phyloP scores from a whole-genome alignment of 805 yeast species.

The Kodamaea leandrae region DNA sequence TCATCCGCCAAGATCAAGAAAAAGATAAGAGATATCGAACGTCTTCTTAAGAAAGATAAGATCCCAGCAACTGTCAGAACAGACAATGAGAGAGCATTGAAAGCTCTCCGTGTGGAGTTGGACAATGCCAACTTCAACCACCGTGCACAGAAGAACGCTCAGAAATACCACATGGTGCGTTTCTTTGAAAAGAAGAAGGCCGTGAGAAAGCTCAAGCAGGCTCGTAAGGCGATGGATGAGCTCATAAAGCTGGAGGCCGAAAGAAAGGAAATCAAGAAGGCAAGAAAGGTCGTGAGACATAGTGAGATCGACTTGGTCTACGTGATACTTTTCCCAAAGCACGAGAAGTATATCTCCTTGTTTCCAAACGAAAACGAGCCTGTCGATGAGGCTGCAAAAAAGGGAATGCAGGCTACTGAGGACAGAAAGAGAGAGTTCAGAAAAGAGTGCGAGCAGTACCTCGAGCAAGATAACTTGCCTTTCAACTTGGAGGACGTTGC shows the following conservation, averaged over 20 bases:
- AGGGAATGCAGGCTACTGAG: constrained; percentile 43
- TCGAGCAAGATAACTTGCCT: constrained; percentile 55
- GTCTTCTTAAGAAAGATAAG: constrained; percentile 59
- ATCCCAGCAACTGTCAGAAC: constrained; percentile 63
- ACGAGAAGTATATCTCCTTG: constrained; percentile 74
- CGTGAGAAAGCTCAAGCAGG: constrained; percentile 59
- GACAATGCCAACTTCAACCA: constrained; percentile 43
- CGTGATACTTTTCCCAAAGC: constrained; percentile 71
- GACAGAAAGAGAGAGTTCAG: constrained; percentile 42
- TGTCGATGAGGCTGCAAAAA: constrained; percentile 32
- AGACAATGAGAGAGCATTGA: constrained; percentile 74
- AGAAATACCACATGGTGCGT: constrained; percentile 88
- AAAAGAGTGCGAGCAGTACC: constrained; percentile 49
- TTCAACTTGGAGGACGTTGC: constrained; percentile 48
- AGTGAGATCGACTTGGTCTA: constrained; percentile 72
- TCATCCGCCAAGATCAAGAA: constrained; percentile 63
- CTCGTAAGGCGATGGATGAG: constrained; percentile 37
- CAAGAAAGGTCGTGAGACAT: constrained; percentile 51
- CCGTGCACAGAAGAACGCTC: constrained; percentile 51
- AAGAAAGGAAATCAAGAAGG: constrained; percentile 39
- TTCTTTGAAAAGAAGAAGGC: constrained; percentile 92
- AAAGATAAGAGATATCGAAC: constrained; percentile 81
- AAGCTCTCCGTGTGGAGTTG: constrained; percentile 60
- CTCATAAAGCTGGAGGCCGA: constrained; percentile 29
- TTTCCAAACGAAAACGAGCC: constrained; percentile 48